Conservation (phyloP, 768 basidiomycete species). For the Pleurotus giganteus region DNA sequence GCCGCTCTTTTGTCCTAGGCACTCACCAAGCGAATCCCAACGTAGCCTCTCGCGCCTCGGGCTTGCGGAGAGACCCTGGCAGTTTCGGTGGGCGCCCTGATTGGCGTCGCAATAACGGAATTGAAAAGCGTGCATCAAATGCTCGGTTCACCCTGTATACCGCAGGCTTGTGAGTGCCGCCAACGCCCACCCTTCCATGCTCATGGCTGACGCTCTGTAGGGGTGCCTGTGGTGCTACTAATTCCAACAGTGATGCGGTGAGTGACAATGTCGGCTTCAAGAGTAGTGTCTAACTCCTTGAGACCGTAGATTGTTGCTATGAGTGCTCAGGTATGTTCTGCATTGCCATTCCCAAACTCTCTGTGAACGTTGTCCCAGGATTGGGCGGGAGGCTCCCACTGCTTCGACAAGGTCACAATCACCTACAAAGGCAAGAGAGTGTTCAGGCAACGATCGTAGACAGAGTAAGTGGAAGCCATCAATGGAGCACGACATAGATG, state of each 20-base stretch:
- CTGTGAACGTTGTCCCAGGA: slow-evolving; percentile 25
- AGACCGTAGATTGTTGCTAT: slow-evolving; percentile 40
- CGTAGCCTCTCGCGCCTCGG: neutral
- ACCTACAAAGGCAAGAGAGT: slow-evolving; percentile 32
- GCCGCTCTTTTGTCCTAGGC: neutral
- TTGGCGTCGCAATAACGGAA: slow-evolving; percentile 2
- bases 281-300: neutral
- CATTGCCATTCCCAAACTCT: neutral
- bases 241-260: slow-evolving; percentile 28
- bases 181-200: slow-evolving; percentile 1
- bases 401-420: slow-evolving; percentile 44
- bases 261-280: slow-evolving; percentile 14
- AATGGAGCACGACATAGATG: neutral
- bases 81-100: neutral
- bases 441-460: slow-evolving; percentile 43
- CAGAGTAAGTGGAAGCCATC: slow-evolving; percentile 26
- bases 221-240: slow-evolving; percentile 39
- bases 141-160: slow-evolving; percentile 24
- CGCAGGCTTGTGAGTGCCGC: slow-evolving; percentile 24
- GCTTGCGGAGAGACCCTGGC: neutral
- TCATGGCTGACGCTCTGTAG: slow-evolving; percentile 20
- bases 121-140: slow-evolving; percentile 13
- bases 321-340: slow-evolving; percentile 31
- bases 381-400: slow-evolving; percentile 38
- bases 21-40: neutral